Evolutionary conservation across 495 filamentous ascomycete species (phyloP).

Genomic region (Glutinoglossum americanum): DNA sequence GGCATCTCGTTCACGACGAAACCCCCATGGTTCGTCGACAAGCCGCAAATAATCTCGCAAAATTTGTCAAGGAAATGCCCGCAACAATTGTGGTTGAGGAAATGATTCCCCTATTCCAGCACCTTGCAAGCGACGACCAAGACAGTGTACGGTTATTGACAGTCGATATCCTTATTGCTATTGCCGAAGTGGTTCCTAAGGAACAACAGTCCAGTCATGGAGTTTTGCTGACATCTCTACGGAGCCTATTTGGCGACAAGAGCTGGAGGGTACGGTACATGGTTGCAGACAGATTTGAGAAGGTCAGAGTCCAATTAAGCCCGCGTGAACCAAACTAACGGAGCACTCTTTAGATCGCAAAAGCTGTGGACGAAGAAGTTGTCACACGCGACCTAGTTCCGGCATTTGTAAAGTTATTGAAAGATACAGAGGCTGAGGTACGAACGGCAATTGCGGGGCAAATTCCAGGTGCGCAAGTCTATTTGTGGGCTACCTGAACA

Average conservation of each 20-base stretch:
- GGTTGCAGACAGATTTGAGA: constrained; percentile 96
- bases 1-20: constrained; percentile 85
- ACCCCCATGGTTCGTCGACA: constrained; percentile 97
- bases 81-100: constrained; percentile 79
- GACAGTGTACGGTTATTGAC: constrained; percentile 92
- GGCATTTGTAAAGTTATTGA: constrained; percentile 89
- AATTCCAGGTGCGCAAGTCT: constrained; percentile 48
- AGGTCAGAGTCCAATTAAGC: constrained; percentile 31
- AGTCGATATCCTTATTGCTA: constrained; percentile 87
- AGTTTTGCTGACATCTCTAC: constrained; percentile 69
- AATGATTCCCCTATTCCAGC: constrained; percentile 98
- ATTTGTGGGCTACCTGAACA: background rate
- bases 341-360: constrained; percentile 47
- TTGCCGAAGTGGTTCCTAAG: constrained; percentile 92
- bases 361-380: constrained; percentile 95
- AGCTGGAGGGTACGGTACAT: constrained; percentile 98
- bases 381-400: constrained; percentile 84
- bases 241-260: constrained; percentile 91
- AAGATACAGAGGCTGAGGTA: constrained; percentile 93
- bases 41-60: constrained; percentile 85
- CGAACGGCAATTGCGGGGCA: constrained; percentile 92
- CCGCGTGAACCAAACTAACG: background rate
- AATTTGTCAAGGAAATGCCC: constrained; percentile 93
- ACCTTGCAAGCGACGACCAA: constrained; percentile 85
- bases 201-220: constrained; percentile 94